phyloP scores from a whole-genome alignment of 1,139 yeast genomes.

The Arxiozyma heterogenica region DNA sequence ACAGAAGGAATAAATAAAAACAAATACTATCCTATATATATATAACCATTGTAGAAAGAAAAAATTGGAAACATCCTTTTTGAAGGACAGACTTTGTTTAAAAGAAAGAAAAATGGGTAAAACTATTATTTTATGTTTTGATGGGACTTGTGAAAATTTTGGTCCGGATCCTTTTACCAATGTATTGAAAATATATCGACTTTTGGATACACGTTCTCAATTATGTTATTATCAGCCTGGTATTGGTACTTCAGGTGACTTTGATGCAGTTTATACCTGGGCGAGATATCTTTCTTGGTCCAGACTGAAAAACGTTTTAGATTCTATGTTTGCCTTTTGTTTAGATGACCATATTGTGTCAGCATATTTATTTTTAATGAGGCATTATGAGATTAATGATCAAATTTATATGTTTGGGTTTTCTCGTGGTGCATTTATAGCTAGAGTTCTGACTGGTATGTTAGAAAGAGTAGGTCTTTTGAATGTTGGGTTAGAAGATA shows the following conservation, averaged over 20 bases:
- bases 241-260: slow-evolving; percentile 43
- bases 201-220: slow-evolving; percentile 44
- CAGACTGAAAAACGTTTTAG: slow-evolving; percentile 31
- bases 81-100: background rate
- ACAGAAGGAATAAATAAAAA: no score
- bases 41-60: no score
- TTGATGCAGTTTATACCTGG: slow-evolving; percentile 31
- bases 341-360: slow-evolving; percentile 46
- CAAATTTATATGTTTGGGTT: slow-evolving; percentile 50
- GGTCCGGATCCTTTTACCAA: slow-evolving; percentile 50
- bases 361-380: slow-evolving; percentile 47
- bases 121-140: slow-evolving; percentile 47
- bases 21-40: background rate
- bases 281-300: slow-evolving; percentile 16
- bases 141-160: slow-evolving; percentile 54
- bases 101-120: slow-evolving; percentile 15
- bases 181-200: slow-evolving; percentile 43
- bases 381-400: slow-evolving; percentile 41
- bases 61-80: no score
- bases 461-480: slow-evolving; percentile 51
- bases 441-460: slow-evolving; percentile 56
- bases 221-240: slow-evolving; percentile 61
- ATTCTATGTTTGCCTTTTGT: slow-evolving; percentile 45
- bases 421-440: slow-evolving; percentile 59
- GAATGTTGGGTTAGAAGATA: slow-evolving; percentile 43